A percentile compares a stretch with the other conserved stretches of the same genome.
These are phyloP conservation scores for Akanthomyces dipterigenus DNA, from an alignment of 2,329 filamentous ascomycete genomes.

Conservation along the genomic window DNA sequence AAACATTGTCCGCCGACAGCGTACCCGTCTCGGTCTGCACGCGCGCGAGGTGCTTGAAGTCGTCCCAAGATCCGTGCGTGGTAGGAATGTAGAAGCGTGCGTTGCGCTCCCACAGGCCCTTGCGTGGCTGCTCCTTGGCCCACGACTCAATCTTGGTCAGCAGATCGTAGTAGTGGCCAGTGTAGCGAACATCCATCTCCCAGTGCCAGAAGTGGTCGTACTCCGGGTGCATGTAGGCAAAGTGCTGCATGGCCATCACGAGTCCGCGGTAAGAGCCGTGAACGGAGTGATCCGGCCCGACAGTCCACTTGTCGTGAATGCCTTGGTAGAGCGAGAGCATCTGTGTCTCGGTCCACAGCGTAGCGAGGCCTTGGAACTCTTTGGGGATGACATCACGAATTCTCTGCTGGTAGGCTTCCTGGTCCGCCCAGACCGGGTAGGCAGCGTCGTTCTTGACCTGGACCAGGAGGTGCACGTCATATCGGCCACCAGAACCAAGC, in stretches of 20 bases:
- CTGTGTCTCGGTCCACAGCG: constrained; percentile 88
- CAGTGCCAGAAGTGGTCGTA: constrained; percentile 93
- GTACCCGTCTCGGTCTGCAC: constrained; percentile 68
- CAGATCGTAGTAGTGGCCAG: constrained; percentile 75
- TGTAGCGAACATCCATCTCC: constrained; percentile 91
- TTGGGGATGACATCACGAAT: constrained; percentile 64
- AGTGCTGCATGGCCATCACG: constrained; percentile 92
- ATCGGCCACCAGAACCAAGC: constrained; percentile 75
- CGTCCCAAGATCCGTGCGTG: constrained; percentile 71
- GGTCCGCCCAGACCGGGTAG: constrained; percentile 72
- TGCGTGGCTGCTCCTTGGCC: constrained; percentile 67
- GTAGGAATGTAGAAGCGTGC: constrained; percentile 70
- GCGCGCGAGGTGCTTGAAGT: constrained; percentile 67
- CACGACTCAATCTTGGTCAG: constrained; percentile 63
- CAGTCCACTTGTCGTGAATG: constrained; percentile 67
- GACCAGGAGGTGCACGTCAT: constrained; percentile 78
- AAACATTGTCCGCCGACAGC: constrained; percentile 59
- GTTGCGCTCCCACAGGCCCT: constrained; percentile 76
- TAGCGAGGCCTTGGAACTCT: constrained; percentile 84
- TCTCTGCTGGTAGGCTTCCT: constrained; percentile 58
- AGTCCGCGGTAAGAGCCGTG: constrained; percentile 90
- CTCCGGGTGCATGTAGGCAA: constrained; percentile 80
- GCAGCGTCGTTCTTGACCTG: constrained; percentile 72
- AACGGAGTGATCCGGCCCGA: constrained; percentile 63
- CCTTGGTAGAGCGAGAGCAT: constrained; percentile 88